Conservation (phyloP, 805 yeast species). For the Saccharomycopsis sp. region DNA sequence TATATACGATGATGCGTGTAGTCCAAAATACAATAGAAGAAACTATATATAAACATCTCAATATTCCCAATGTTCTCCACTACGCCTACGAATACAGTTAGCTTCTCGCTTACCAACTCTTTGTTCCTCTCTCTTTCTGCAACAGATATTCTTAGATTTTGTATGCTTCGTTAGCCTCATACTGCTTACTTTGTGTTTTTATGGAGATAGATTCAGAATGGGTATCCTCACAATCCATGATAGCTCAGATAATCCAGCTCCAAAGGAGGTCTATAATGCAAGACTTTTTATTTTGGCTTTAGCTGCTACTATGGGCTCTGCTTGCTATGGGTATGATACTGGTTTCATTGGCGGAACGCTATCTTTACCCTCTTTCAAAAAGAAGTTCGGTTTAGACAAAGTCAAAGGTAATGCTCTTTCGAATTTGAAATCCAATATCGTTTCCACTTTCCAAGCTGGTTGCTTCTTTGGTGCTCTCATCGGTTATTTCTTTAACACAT, state of each 20-base stretch:
- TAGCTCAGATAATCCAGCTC: conserved; percentile 27
- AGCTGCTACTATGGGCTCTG: conserved; percentile 43
- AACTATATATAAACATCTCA: too few species aligned
- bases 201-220: too few species aligned
- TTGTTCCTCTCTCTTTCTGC: too few species aligned
- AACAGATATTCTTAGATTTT: too few species aligned
- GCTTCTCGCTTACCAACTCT: too few species aligned
- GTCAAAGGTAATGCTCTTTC: conserved; percentile 27
- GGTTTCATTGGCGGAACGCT: conserved; percentile 52
- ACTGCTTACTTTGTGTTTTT: too few species aligned
- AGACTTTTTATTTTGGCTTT: conserved; percentile 37
- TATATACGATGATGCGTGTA: too few species aligned
- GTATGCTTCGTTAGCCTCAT: too few species aligned
- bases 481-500: conserved; percentile 35
- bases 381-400: conserved; percentile 37
- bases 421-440: conserved; percentile 34
- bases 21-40: too few species aligned
- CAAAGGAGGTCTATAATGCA: conserved; percentile 39
- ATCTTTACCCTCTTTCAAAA: conserved; percentile 37
- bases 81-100: too few species aligned
- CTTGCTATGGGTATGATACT: conserved; percentile 49
- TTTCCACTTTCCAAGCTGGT: conserved; percentile 46
- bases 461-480: conserved; percentile 41
- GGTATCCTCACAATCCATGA: conserved; percentile 6
- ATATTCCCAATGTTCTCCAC: too few species aligned